These are phyloP conservation scores for Aeschynomene evenia DNA, from an alignment of 306 rosid genomes.

Conservation along the genomic window DNA sequence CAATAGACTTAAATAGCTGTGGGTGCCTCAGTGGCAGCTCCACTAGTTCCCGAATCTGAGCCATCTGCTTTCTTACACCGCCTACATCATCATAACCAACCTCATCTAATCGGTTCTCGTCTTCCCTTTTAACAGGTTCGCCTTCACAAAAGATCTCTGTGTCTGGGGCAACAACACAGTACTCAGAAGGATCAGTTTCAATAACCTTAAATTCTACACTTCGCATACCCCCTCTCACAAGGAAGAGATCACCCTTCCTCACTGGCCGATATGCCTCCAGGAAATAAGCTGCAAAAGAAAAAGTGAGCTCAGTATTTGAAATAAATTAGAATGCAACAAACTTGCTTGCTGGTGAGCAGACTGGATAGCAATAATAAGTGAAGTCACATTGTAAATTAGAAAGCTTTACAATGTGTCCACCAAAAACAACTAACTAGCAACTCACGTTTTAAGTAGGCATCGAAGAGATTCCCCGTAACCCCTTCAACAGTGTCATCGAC, in stretches of 20 bases:
- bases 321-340: not conserved
- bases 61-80: constrained; percentile 97
- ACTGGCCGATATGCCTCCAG: constrained; percentile 90
- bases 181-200: constrained; percentile 90
- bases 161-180: constrained; percentile 97
- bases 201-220: constrained; percentile 97
- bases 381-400: no score
- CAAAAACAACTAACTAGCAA: constrained; percentile 2
- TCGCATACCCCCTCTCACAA: constrained; percentile 98
- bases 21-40: constrained; percentile 97
- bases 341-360: not conserved
- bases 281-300: constrained; percentile 75
- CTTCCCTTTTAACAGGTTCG: constrained; percentile 88
- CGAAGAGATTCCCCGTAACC: constrained; percentile 82
- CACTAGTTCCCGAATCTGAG: constrained; percentile 88
- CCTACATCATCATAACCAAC: constrained; percentile 99
- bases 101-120: constrained; percentile 90
- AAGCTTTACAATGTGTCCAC: not conserved
- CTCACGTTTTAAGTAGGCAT: constrained; percentile 91
- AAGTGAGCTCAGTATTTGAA: constrained; percentile 15
- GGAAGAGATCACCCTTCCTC: constrained; percentile 93
- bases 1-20: constrained; percentile 85
- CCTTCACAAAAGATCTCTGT: constrained; percentile 98
- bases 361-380: not conserved
- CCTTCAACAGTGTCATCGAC: constrained; percentile 95